Conservation (phyloP, 345 rosid species). For the Moringa oleifera region DNA sequence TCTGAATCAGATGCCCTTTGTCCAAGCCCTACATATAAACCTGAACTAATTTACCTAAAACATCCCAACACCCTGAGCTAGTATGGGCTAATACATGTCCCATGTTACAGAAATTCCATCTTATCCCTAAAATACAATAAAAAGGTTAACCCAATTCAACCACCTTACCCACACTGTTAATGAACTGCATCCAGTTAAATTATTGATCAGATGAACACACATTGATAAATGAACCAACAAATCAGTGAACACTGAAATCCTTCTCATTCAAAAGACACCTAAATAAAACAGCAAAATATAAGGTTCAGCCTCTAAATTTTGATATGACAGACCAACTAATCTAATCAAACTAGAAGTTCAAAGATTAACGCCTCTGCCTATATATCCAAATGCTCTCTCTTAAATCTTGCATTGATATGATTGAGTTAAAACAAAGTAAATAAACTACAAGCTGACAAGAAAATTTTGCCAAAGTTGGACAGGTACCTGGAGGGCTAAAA, state of each 20-base stretch:
- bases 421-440: background rate
- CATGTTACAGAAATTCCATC: background rate
- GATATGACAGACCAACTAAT: background rate
- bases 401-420: slow-evolving; percentile 6
- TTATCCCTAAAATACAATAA: background rate
- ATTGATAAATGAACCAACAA: background rate
- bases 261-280: background rate
- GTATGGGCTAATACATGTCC: background rate
- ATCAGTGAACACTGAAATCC: background rate
- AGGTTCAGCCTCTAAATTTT: background rate
- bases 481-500: slow-evolving; percentile 77
- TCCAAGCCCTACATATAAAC: no score
- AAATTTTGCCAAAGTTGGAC: background rate
- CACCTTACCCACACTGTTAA: background rate
- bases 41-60: background rate
- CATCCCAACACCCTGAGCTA: background rate
- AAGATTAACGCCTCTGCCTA: background rate
- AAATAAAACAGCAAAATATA: background rate
- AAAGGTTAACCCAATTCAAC: background rate
- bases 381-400: background rate
- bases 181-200: background rate
- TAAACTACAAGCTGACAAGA: background rate
- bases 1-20: no score
- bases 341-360: background rate
- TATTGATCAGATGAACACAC: background rate